These are phyloP conservation scores for Camellia oleifera DNA, from an alignment of 179 eudicot genomes.

Conservation along the genomic window DNA sequence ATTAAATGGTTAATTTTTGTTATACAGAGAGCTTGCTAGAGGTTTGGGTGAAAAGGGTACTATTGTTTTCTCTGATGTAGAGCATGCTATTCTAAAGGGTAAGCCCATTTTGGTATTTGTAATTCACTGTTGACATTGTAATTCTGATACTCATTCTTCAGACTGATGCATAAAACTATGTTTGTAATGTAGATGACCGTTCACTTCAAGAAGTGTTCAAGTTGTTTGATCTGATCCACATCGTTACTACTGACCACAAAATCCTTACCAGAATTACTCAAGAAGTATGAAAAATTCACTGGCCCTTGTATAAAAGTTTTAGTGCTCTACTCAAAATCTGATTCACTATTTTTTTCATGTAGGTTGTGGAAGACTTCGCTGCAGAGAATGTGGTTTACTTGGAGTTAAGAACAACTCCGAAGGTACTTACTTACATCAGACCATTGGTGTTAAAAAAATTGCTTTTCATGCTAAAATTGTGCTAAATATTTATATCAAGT, in stretches of 20 bases:
- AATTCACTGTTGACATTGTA: neutral
- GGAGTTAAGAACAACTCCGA: conserved; percentile 96
- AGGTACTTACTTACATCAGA: conserved; percentile 42
- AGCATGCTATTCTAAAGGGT: conserved; percentile 79
- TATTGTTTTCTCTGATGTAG: conserved; percentile 75
- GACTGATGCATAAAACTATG: neutral
- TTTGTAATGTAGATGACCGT: conserved; percentile 62
- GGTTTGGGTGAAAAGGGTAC: conserved; percentile 76
- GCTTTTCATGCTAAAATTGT: neutral
- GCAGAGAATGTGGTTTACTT: conserved; percentile 92
- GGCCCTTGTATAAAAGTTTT: neutral
- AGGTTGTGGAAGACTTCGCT: conserved; percentile 97
- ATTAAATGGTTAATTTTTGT: neutral
- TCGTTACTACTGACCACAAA: conserved; percentile 79
- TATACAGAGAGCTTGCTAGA: conserved; percentile 80
- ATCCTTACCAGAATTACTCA: conserved; percentile 78
- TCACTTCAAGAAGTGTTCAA: conserved; percentile 84
- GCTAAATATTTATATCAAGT: neutral
- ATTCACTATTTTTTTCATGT: conserved; percentile 15
- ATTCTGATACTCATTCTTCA: neutral
- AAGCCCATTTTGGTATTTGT: conserved; percentile 18
- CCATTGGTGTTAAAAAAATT: neutral
- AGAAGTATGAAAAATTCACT: conserved; percentile 53
- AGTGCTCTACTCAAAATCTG: neutral
- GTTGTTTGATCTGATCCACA: conserved; percentile 88